Conservation (phyloP, 257 asterid genomes). For the Solanum chiquidenum region DNA sequence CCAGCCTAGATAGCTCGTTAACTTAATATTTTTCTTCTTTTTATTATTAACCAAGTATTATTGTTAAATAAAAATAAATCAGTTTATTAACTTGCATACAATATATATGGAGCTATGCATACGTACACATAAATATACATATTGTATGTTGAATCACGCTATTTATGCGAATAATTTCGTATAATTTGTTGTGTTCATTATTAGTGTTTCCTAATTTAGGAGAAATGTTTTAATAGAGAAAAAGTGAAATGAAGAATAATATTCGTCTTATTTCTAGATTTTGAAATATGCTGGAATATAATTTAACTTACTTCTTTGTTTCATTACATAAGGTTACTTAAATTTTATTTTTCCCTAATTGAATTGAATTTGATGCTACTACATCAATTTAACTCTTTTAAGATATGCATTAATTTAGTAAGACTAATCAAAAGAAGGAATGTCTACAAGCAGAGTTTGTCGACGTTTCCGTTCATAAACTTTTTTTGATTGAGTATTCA, state of each 20-base stretch:
- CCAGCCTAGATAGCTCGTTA: neutral
- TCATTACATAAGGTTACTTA: neutral
- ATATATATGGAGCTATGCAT: neutral
- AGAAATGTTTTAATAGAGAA: too few species aligned
- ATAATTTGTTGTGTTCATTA: neutral
- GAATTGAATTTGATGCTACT: neutral
- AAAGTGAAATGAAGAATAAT: neutral
- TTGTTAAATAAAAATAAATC: neutral
- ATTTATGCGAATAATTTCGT: neutral
- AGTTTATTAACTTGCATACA: neutral
- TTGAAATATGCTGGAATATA: neutral
- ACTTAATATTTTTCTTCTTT: neutral
- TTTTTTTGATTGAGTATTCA: neutral
- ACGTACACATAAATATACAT: neutral
- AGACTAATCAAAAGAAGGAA: neutral
- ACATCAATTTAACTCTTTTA: neutral
- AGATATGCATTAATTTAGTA: neutral
- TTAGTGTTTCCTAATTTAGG: too few species aligned
- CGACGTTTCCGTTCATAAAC: neutral
- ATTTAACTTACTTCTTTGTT: neutral
- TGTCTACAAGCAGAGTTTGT: neutral
- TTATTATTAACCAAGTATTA: neutral
- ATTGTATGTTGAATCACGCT: neutral
- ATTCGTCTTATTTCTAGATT: neutral
- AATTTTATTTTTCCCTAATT: too few species aligned